Percentiles rank a stretch among this genome's conserved stretches.
Conservation (phyloP, 2,329 filamentous ascomycete species). For the Pseudogymnoascus sp. region DNA sequence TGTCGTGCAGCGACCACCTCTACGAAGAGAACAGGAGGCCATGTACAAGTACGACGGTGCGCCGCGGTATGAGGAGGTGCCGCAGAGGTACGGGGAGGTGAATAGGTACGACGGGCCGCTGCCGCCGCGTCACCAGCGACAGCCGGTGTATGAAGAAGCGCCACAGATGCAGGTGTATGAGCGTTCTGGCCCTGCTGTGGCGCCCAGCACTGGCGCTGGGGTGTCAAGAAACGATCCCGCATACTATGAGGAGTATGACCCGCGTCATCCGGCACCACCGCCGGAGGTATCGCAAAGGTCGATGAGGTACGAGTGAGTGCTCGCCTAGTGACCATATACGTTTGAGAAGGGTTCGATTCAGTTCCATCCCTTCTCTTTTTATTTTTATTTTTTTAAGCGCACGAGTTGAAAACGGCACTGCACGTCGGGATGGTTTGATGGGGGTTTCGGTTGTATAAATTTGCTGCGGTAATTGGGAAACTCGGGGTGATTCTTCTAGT, state of each 20-base stretch:
- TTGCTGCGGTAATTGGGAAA: neutral
- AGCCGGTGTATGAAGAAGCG: neutral
- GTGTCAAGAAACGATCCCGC: constrained; percentile 10
- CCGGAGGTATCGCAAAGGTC: constrained; percentile 10
- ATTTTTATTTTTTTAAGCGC: neutral
- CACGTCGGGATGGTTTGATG: neutral
- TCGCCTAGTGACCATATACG: neutral
- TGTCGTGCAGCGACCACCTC: constrained; percentile 36
- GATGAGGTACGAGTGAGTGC: neutral
- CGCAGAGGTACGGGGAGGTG: neutral
- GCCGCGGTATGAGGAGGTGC: neutral
- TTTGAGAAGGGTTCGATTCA: neutral
- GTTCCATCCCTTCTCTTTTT: neutral
- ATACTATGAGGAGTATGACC: constrained; percentile 38
- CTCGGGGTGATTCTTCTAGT: neutral
- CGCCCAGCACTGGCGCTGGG: neutral
- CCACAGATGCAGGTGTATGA: neutral
- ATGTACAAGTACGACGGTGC: constrained; percentile 7
- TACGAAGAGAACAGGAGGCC: constrained; percentile 14
- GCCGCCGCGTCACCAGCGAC: neutral
- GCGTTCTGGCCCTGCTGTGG: neutral
- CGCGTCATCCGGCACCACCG: constrained; percentile 30
- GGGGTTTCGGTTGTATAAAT: neutral
- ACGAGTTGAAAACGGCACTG: neutral
- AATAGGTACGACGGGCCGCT: neutral